phyloP scores from a whole-genome alignment of 495 filamentous ascomycete species.

The Aspergillus panamensis region DNA sequence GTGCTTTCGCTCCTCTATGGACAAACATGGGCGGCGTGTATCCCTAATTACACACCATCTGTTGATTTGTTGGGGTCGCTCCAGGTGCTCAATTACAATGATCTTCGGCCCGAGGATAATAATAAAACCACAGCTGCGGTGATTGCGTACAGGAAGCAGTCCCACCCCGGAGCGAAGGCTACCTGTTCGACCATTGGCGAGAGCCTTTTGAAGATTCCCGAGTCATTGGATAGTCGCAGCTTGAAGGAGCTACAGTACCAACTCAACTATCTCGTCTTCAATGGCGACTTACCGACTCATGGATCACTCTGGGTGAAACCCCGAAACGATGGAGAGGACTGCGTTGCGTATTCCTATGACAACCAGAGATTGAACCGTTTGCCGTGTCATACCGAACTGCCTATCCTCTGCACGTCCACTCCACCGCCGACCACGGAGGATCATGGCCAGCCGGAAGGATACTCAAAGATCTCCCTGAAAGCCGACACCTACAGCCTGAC shows the following conservation, averaged over 20 bases:
- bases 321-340: not conserved
- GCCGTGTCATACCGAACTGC: constrained; percentile 15
- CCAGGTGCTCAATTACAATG: constrained; percentile 26
- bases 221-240: not conserved
- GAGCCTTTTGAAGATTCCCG: constrained; percentile 10
- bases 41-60: not conserved
- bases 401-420: constrained; percentile 25
- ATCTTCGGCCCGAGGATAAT: constrained; percentile 25
- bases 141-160: constrained; percentile 15
- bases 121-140: constrained; percentile 23
- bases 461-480: constrained; percentile 31
- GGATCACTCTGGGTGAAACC: constrained; percentile 17
- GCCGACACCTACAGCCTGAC: constrained; percentile 24
- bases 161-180: constrained; percentile 8
- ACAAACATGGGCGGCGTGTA: constrained; percentile 5
- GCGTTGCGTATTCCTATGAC: constrained; percentile 15
- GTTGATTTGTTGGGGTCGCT: constrained; percentile 18
- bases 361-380: constrained; percentile 6
- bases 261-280: constrained; percentile 23
- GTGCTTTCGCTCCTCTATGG: not conserved
- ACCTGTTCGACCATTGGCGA: constrained; percentile 25
- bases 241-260: constrained; percentile 24
- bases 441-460: constrained; percentile 11
- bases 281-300: constrained; percentile 7
- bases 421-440: constrained; percentile 23